Evolutionary conservation across 2,329 filamentous ascomycete species (phyloP), one percentile per base, ranked within the genome.

Genomic region (Coniochaeta prunicola): DNA sequence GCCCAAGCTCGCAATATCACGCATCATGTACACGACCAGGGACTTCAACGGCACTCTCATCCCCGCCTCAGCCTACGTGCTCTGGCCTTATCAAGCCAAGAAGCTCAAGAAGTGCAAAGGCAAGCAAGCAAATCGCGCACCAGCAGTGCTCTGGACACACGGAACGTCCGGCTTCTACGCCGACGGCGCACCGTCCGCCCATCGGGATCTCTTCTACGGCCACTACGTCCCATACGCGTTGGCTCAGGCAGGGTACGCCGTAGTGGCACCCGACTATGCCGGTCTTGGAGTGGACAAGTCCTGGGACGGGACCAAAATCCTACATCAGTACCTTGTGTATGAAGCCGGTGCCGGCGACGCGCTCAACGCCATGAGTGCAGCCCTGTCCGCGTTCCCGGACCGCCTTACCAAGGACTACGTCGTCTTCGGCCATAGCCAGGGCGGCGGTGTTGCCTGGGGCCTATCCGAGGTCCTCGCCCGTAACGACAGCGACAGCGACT

Each of bases 1-100:
- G 0, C 69, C 76, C 0, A 67, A 65, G n/a, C 65, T 73, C 1
- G 69, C 77, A 2, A 64, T 83, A 48, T 81, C 78, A 1, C 74
- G 79, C 15, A 73, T 83, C 61, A 61, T 80, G 2, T 83, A 79
- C 67, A 74, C 74, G 21, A 77, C 77, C 0, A 71, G 69, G 21
- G 74, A 71, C n/a, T 61, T 75, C 24, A 78, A 80, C 59, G 76
- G 76, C 3, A 74, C 73, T 0, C 59, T 71, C 0, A 65, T 82
- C 1, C 80, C 80, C 0, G 74, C 77, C 9, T 80, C 78, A 1
- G 80, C 73, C 1, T 80, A 73, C 64, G 67, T 82, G 13, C 72
- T 82, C 1, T 82, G 77, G 77, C 80, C 79, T 0, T 82, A 69
- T 57, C 59, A 66, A 2, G 66, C 73, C 28, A 53, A 64, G 31